A percentile compares a stretch with the other conserved stretches of the same genome.
Evolutionary conservation across 1,284 basidiomycete species (phyloP).

Genomic region (Erythrobasidium hasegawianum): DNA sequence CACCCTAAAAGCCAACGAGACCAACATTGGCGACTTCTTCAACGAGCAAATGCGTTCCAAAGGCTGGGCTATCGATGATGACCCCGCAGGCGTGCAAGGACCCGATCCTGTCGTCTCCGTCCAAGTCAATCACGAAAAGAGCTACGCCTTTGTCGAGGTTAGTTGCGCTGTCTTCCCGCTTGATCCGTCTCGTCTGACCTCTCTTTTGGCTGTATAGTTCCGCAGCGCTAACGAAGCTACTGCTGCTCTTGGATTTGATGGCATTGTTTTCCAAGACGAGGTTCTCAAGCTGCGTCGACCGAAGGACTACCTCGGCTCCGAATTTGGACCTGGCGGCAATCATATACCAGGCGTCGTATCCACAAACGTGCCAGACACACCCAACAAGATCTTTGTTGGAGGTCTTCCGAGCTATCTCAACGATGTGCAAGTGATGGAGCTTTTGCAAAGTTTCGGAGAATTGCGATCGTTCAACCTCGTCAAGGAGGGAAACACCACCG

Average conservation of each 20-base stretch:
- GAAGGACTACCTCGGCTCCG: constrained; percentile 83
- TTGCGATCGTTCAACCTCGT: constrained; percentile 97
- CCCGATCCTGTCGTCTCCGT: constrained; percentile 85
- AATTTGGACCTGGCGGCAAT: constrained; percentile 43
- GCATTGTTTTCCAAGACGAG: constrained; percentile 86
- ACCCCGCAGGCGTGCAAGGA: constrained; percentile 65
- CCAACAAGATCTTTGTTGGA: constrained; percentile 97
- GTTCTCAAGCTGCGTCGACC: constrained; percentile 93
- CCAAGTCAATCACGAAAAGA: constrained; percentile 95
- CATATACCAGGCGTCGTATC: constrained; percentile 90
- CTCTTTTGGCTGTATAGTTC: constrained; percentile 61
- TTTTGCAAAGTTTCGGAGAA: constrained; percentile 95
- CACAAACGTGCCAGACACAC: constrained; percentile 93
- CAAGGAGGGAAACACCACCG: constrained; percentile 80
- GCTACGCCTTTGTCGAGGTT: constrained; percentile 94
- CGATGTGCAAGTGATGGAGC: constrained; percentile 95
- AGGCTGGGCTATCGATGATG: constrained; percentile 53
- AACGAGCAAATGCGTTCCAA: constrained; percentile 86
- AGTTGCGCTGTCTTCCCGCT: constrained; percentile 43
- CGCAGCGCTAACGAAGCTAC: constrained; percentile 94
- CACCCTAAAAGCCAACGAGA: constrained; percentile 83
- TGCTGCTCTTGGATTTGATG: constrained; percentile 92
- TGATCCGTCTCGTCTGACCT: no score
- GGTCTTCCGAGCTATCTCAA: constrained; percentile 91
- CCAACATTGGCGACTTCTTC: constrained; percentile 85